Evolutionary conservation across 805 yeast species (phyloP).

Genomic region (Barnettozyma pratensis): DNA sequence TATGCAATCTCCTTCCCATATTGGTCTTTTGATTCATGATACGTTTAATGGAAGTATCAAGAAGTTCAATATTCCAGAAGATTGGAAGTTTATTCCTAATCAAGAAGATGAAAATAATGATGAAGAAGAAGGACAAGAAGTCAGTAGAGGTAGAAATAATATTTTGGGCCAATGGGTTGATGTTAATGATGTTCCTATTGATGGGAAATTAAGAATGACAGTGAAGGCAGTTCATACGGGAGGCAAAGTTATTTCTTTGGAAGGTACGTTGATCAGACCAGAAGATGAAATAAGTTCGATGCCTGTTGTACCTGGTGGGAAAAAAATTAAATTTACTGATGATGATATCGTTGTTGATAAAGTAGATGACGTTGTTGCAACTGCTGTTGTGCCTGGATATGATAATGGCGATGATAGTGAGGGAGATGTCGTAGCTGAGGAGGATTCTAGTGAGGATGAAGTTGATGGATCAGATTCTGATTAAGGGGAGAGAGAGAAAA

Average conservation of each 20-base stretch:
- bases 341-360: conserved; percentile 27
- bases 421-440: conserved; percentile 22
- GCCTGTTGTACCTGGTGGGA: conserved; percentile 39
- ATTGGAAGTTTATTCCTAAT: conserved; percentile 80
- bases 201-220: conserved; percentile 75
- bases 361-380: conserved; percentile 14
- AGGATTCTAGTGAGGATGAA: conserved; percentile 24
- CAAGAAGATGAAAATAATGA: conserved; percentile 54
- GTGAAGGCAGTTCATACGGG: conserved; percentile 68
- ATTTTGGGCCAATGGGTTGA: conserved; percentile 84
- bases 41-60: conserved; percentile 93
- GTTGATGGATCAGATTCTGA: conserved; percentile 20
- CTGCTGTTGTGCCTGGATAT: conserved; percentile 8
- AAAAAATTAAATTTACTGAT: conserved; percentile 47
- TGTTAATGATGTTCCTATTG: conserved; percentile 64
- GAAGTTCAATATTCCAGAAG: conserved; percentile 75
- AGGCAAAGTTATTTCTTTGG: conserved; percentile 79
- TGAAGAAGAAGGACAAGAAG: conserved; percentile 17
- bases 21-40: conserved; percentile 86
- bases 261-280: conserved; percentile 62
- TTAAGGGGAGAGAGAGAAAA: background rate
- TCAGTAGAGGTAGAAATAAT: conserved; percentile 15
- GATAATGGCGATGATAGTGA: conserved; percentile 18
- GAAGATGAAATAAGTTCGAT: conserved; percentile 45
- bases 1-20: conserved; percentile 92